Evolutionary conservation across 768 basidiomycete genomes (phyloP).

Genomic region (Hirschioporus abietinus): DNA sequence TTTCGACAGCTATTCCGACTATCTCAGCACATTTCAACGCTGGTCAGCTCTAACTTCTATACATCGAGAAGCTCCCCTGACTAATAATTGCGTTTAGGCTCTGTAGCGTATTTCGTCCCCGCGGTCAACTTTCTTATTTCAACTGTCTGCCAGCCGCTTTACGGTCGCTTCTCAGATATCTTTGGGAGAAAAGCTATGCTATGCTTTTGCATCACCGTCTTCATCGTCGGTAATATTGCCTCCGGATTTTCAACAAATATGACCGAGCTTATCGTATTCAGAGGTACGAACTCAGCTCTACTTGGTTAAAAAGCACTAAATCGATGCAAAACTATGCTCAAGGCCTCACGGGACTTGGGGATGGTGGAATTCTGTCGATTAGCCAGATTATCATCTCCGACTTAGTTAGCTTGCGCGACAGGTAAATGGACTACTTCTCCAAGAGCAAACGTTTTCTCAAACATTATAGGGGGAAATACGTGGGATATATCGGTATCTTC

Average conservation of each 20-base stretch:
- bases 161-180: slow-evolving; percentile 61
- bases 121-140: slow-evolving; percentile 67
- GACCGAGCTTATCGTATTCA: slow-evolving; percentile 61
- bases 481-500: slow-evolving; percentile 63
- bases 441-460: neutral
- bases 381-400: slow-evolving; percentile 69
- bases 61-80: neutral
- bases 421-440: slow-evolving; percentile 29
- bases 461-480: slow-evolving; percentile 59
- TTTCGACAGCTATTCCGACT: slow-evolving; percentile 70
- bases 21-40: slow-evolving; percentile 63
- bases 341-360: slow-evolving; percentile 52
- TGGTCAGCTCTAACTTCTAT: neutral
- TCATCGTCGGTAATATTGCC: slow-evolving; percentile 59
- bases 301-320: neutral
- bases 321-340: neutral
- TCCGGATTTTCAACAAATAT: slow-evolving; percentile 63
- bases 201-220: slow-evolving; percentile 50
- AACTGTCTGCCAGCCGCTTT: slow-evolving; percentile 54
- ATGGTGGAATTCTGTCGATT: slow-evolving; percentile 66
- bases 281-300: slow-evolving; percentile 34
- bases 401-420: slow-evolving; percentile 62
- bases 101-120: slow-evolving; percentile 65
- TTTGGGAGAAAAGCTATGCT: slow-evolving; percentile 62
- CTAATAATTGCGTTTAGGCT: slow-evolving; percentile 25